These are phyloP conservation scores for Lomentospora prolificans DNA, from an alignment of 2,329 filamentous ascomycete species.

Conservation along the genomic window DNA sequence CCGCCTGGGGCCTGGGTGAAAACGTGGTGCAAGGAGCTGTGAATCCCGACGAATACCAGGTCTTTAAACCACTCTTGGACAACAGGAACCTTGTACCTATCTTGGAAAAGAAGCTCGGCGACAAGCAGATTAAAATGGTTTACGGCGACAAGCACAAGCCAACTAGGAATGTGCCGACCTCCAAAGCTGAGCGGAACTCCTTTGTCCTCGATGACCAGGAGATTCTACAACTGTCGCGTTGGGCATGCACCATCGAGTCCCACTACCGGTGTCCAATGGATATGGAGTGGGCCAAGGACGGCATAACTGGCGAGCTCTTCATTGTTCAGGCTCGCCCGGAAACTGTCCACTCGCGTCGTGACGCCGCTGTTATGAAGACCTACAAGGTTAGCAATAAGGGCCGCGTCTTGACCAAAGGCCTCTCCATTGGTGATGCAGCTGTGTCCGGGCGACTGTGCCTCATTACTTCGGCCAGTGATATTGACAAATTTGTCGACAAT, in stretches of 20 bases:
- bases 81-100: conserved; percentile 19
- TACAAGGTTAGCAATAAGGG: conserved; percentile 22
- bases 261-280: conserved; percentile 27
- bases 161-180: conserved; percentile 26
- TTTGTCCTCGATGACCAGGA: conserved; percentile 23
- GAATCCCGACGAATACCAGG: conserved; percentile 27
- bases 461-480: conserved; percentile 19
- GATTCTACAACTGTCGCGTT: conserved; percentile 24
- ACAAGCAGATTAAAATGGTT: conserved; percentile 24
- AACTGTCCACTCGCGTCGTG: conserved; percentile 24
- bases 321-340: conserved; percentile 27
- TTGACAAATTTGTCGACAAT: conserved; percentile 22
- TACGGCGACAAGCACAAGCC: conserved; percentile 19
- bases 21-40: conserved; percentile 27
- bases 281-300: conserved; percentile 28
- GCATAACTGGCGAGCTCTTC: conserved; percentile 19
- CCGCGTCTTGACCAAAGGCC: conserved; percentile 18
- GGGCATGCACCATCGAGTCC: conserved; percentile 24
- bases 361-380: conserved; percentile 21
- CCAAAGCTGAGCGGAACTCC: conserved; percentile 21
- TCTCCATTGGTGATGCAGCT: conserved; percentile 24
- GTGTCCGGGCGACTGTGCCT: conserved; percentile 23
- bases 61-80: conserved; percentile 25
- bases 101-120: conserved; percentile 23
- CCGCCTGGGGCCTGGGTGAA: conserved; percentile 26